Evolutionary conservation across 495 filamentous ascomycete genomes (phyloP), one percentile per base, ranked within the genome.

Genomic region (Lepidopterella palustris): DNA sequence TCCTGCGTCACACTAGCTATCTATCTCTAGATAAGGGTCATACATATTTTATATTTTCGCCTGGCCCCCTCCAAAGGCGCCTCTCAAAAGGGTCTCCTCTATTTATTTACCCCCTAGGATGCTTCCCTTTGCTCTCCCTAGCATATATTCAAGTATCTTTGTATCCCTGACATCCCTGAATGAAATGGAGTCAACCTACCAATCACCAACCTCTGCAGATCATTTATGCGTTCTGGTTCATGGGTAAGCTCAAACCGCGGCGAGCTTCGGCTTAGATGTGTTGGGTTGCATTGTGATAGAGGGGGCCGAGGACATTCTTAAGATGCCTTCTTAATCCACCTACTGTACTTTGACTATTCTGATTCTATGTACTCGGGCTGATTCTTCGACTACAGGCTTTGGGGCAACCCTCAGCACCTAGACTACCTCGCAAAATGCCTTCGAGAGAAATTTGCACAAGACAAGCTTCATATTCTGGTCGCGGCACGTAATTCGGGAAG

Each of bases 161-260:
- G 23, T 1, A 50, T 25, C 6, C 58, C 9, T 59, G 20, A 54
- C 45, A 0, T 4, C 20, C 21, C 11, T n/a, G 20, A 15, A 27
- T 20, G 51, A 20, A 51, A 61, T 61, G 35, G 39, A 58, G 8
- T 32, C 59, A 24, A 26, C 45, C 2, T n/a, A 13, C 25, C 32
- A 31, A 5, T 27, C 54, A n/a, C 35, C 61, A 13, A 40, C 58
- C 15, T 71, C 72, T 54, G 77, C 80, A 25, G 78, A 88, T 55
- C 92, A 97, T 73, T 83, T 97, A 42, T 90, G 87, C 71, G 90
- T 97, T n/a, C 77, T 97, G n/a, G 84, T 96, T 31, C 92, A 97
- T 74, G 92, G 92, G 91, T 93, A 80, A 68, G 81, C 65, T 40
- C 35, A 3, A 42, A 11, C 3, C 13, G 27, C 32, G 15, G 47